Base-by-base conservation (phyloP, 2,329 filamentous ascomycete genomes). In the Paraphaeosphaeria minitans region DNA sequence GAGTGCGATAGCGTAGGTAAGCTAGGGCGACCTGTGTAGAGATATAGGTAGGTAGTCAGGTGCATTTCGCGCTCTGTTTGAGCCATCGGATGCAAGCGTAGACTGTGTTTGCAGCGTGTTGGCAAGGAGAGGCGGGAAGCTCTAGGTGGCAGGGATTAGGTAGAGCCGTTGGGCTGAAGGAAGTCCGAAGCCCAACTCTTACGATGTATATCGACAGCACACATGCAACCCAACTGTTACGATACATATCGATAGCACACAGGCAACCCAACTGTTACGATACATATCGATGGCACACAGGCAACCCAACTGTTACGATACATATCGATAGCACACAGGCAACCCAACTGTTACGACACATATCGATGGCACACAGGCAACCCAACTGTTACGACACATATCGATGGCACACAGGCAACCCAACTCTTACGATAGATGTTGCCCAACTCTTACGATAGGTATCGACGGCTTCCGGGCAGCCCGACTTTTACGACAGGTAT, bases 71-170 rank as follows among this genome's bases (percentile, higher is more conserved):
- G 10, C 13, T 33, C 14, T 22, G 48, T 4, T n/a, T 37, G 13
- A n/a, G 14, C 37, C 37, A 39, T 39, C 14, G 29, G 6, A 31
- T 31, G 29, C 29, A 31, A 39, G 37, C 6, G n/a, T n/a, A 14
- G 22, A 10, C 9, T 14, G 21, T 19, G 43, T 31, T 13, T 24
- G 50, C 37, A 35, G 19, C 16, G n/a, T 35, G 51, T 53, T 35
- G 27, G 29, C 41, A 27, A 45, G 39, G 29, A 16, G 16, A 31
- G 22, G 37, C 9, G 50, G 39, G 50, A 12, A 31, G 2, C 29
- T 31, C 4, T 53, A 53, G 39, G 50, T 27, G 39, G 41, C 51
- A 53, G 51, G 51, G 51, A 45, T 53, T 37, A 53, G 50, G 19
- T 37, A 53, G 50, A 39, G 35, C 48, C 37, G 31, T 50, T 13